Evolutionary conservation across 495 filamentous ascomycete genomes (phyloP).

Genomic region (Daldinia loculata): DNA sequence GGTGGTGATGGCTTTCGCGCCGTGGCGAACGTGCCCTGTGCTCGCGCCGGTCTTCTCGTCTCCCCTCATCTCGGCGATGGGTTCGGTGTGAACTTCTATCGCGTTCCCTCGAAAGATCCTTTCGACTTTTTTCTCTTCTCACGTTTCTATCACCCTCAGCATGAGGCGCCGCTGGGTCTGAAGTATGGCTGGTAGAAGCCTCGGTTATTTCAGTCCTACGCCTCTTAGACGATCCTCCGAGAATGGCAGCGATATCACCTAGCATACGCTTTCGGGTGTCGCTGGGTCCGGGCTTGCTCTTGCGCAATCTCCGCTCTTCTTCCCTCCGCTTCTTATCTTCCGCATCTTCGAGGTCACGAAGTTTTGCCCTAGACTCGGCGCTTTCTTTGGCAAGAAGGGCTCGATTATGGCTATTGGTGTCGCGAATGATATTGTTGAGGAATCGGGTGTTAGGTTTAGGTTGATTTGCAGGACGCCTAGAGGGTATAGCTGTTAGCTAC

Average conservation of each 20-base stretch:
- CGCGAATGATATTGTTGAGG: constrained; percentile 84
- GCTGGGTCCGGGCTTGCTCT: constrained; percentile 47
- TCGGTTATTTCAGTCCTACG: constrained; percentile 39
- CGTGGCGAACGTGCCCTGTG: constrained; percentile 45
- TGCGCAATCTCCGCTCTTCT: constrained; percentile 51
- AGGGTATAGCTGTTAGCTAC: constrained; percentile 20
- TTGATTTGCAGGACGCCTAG: constrained; percentile 64
- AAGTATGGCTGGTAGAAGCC: constrained; percentile 17
- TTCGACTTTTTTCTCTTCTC: constrained; percentile 17
- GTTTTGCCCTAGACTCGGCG: constrained; percentile 59
- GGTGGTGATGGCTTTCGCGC: constrained; percentile 26
- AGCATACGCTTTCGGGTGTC: constrained; percentile 62
- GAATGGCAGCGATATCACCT: constrained; percentile 61
- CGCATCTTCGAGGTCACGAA: constrained; percentile 54
- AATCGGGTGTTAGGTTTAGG: constrained; percentile 94
- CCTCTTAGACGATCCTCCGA: constrained; percentile 54
- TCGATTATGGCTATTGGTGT: constrained; percentile 89
- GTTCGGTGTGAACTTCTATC: constrained; percentile 5
- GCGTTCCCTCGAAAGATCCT: constrained; percentile 10
- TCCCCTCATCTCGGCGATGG: constrained; percentile 23
- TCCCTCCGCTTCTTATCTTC: constrained; percentile 52
- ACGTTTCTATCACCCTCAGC: constrained; percentile 22
- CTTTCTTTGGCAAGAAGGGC: constrained; percentile 85
- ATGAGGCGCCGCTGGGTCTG: constrained; percentile 6
- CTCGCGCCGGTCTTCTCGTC: constrained; percentile 38